phyloP scores from a whole-genome alignment of 805 yeast species.

The Starmerella stigmatis region DNA sequence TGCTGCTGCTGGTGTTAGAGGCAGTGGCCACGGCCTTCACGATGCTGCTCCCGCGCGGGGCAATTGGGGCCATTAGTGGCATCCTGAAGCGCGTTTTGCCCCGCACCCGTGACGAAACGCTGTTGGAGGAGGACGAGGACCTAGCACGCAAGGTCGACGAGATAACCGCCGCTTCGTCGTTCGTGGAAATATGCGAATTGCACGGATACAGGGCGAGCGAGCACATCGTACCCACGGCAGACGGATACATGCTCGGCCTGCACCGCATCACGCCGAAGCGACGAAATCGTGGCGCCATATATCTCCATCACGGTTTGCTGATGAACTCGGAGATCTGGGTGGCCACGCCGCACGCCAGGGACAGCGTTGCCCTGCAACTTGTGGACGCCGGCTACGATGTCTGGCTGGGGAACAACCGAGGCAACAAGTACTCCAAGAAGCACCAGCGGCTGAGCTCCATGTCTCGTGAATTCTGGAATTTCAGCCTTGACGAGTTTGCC shows the following conservation, averaged over 20 bases:
- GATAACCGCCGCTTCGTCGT: constrained; percentile 25
- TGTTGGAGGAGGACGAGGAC: constrained; percentile 10
- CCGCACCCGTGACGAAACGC: constrained; percentile 9
- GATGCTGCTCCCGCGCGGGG: constrained; percentile 19
- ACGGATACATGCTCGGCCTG: constrained; percentile 62
- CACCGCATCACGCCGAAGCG: constrained; percentile 43
- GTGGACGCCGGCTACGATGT: constrained; percentile 86
- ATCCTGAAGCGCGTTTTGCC: constrained; percentile 16
- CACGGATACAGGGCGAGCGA: constrained; percentile 67
- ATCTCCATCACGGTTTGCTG: constrained; percentile 82
- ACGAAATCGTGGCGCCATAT: constrained; percentile 41
- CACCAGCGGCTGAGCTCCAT: constrained; percentile 43
- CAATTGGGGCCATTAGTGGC: constrained; percentile 17
- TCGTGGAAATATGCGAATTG: constrained; percentile 54
- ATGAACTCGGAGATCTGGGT: constrained; percentile 84
- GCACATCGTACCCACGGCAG: constrained; percentile 66
- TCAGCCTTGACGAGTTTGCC: constrained; percentile 85
- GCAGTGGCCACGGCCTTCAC: constrained; percentile 21
- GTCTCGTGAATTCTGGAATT: constrained; percentile 67
- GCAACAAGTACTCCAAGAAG: constrained; percentile 83
- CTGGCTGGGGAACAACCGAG: constrained; percentile 74
- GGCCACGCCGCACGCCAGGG: constrained; percentile 38
- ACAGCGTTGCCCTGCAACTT: constrained; percentile 62
- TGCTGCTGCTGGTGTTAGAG: constrained; percentile 21
- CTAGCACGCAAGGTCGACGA: constrained; percentile 7